Base-by-base conservation (phyloP, 2,329 filamentous ascomycete genomes). In the Podosphaera xanthii region DNA sequence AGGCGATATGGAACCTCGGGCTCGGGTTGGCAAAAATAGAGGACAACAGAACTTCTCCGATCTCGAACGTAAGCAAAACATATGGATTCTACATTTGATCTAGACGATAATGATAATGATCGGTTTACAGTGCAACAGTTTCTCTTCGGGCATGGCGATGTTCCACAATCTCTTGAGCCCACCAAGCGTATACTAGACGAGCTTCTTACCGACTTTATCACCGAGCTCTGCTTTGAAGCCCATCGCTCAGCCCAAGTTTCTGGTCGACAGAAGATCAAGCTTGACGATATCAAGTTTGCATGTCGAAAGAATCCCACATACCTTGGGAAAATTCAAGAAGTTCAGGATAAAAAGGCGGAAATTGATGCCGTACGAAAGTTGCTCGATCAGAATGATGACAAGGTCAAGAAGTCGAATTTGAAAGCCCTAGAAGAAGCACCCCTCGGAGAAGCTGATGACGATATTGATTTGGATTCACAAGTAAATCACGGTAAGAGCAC, bases 271-370 rank as follows among this genome's bases (percentile, higher is more conserved):
- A 98, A 98, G 73, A 89, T 98, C 73, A 98, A 98, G 71, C 87
- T 94, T 67, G 91, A 96, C 68, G 92, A 98, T 72, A 95, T 98
- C 73, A 89, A 94, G 68, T 98, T 94, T 72, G 88, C 89, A 46
- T 80, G 97, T 65, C 81, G 92, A 38, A 81, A 86, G 63, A 94
- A 97, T 67, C 83, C 86, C 7, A 76, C 80, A 61, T 94, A 94
- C 69, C 76, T 97, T 50, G 92, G 92, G 56, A 83, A 91, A 67
- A 89, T 97, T 59, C 82, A 87, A 69, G 89, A 95, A 73, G 81
- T 94, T 68, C 79, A 95, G 64, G 85, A 87, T 71, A 90, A 91
- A 76, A 88, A 94, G 65, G 83, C 83, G 69, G 83, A 89, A 68
- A 82, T 97, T 62, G 92, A 92, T 70, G 81, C 85, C 67, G 85